These are phyloP conservation scores for Vigna reflexopilosa DNA, from an alignment of 306 rosid genomes.

Conservation along the genomic window DNA sequence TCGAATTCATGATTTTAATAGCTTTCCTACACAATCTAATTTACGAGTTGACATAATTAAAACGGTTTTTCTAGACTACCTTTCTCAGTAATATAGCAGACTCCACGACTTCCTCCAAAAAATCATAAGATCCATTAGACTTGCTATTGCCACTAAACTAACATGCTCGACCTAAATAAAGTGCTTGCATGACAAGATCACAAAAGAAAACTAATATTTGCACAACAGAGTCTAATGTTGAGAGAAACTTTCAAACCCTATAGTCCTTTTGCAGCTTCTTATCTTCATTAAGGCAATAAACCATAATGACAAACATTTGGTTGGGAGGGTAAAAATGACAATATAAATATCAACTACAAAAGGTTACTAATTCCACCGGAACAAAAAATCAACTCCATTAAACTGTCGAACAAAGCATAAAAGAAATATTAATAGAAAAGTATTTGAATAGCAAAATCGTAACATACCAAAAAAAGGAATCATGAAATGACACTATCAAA, in stretches of 20 bases:
- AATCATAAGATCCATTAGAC: too few species aligned
- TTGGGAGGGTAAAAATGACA: neutral
- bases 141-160: too few species aligned
- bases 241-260: neutral
- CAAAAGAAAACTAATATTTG: too few species aligned
- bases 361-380: neutral
- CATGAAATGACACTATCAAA: conserved; percentile 36
- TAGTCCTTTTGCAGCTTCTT: neutral
- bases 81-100: too few species aligned
- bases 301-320: neutral
- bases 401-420: conserved; percentile 9
- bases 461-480: conserved; percentile 24
- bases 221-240: neutral
- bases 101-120: too few species aligned
- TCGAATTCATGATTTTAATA: too few species aligned
- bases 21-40: too few species aligned
- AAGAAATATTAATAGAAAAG: conserved; percentile 1
- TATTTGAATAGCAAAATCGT: conserved; percentile 30
- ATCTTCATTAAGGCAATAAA: neutral
- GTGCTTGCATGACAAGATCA: neutral
- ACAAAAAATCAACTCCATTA: conserved; percentile 20
- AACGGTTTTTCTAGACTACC: too few species aligned
- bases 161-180: too few species aligned
- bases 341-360: neutral
- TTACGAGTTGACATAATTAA: too few species aligned